Percentiles rank a stretch among this genome's conserved stretches.
Conservation (phyloP, 2,329 filamentous ascomycete species). For the Talaromyces atroroseus region DNA sequence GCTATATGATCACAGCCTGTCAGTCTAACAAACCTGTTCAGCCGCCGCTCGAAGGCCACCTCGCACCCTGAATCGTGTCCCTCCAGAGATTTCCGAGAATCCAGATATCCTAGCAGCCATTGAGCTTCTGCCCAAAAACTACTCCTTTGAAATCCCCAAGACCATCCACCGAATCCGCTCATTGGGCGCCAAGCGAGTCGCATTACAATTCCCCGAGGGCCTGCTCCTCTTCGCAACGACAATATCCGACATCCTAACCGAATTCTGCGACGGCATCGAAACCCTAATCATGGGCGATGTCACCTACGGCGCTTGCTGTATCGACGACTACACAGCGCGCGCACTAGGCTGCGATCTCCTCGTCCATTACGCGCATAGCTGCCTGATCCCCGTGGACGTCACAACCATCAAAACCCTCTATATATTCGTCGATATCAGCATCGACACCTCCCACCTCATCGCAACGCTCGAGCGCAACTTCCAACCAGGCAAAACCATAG, state of each 20-base stretch:
- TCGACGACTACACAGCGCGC: conserved; percentile 94
- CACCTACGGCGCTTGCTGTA: conserved; percentile 96
- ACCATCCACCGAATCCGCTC: conserved; percentile 91
- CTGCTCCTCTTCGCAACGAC: conserved; percentile 93
- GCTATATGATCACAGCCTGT: no score
- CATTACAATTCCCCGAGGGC: conserved; percentile 95
- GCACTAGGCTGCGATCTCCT: conserved; percentile 90
- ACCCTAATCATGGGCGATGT: conserved; percentile 99
- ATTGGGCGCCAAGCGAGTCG: conserved; percentile 72
- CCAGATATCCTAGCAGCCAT: conserved; percentile 82
- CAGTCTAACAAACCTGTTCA: conserved; percentile 29
- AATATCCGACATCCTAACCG: conserved; percentile 89
- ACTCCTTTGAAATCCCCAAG: conserved; percentile 97
- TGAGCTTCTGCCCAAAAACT: conserved; percentile 82
- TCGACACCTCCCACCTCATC: conserved; percentile 82
- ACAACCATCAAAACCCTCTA: conserved; percentile 97
- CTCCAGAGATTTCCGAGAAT: conserved; percentile 78
- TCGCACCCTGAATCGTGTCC: conserved; percentile 84
- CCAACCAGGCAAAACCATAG: conserved; percentile 74
- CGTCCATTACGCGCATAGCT: conserved; percentile 96
- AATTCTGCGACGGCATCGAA: conserved; percentile 86
- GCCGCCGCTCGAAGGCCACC: conserved; percentile 67
- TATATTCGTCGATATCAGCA: conserved; percentile 96
- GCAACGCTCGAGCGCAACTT: conserved; percentile 88
- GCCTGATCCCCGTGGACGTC: conserved; percentile 90